phyloP scores from a whole-genome alignment of 306 rosid genomes.

The Myrica gale region DNA sequence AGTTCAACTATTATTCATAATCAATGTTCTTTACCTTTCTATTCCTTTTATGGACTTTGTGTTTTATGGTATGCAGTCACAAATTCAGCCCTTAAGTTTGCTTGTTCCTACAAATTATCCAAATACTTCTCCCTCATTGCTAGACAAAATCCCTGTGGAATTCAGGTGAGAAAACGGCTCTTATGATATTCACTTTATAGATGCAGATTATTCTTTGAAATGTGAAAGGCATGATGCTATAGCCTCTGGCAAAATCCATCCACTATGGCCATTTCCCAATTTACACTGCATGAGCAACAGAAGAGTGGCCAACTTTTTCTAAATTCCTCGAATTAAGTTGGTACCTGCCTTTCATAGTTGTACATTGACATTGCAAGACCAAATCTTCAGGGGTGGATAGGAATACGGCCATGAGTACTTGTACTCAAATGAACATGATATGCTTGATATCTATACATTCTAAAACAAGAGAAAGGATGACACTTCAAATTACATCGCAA shows the following conservation, averaged over 20 bases:
- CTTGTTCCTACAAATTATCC: slow-evolving; percentile 46
- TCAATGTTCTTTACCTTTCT: not conserved
- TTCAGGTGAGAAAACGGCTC: slow-evolving; percentile 28
- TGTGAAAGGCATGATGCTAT: not conserved
- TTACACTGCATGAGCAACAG: not conserved
- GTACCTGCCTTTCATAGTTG: too few species aligned
- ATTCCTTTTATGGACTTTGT: slow-evolving; percentile 6
- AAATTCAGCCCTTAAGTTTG: slow-evolving; percentile 34
- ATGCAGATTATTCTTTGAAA: not conserved
- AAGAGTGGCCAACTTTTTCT: not conserved
- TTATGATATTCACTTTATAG: slow-evolving; percentile 6
- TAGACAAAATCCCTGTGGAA: slow-evolving; percentile 27
- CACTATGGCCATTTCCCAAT: not conserved
- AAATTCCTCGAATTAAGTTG: not conserved
- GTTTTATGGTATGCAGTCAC: slow-evolving; percentile 30
- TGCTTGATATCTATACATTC: too few species aligned
- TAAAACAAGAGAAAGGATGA: too few species aligned
- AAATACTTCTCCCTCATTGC: slow-evolving; percentile 23
- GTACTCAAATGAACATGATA: too few species aligned
- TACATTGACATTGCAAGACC: not conserved
- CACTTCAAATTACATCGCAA: too few species aligned
- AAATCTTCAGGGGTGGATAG: not conserved
- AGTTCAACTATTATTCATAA: not conserved
- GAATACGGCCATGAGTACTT: not conserved
- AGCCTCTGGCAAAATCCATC: not conserved